These are phyloP conservation scores for Lentinula novae-zelandiae DNA, from an alignment of 1,284 basidiomycete genomes.

Conservation along the genomic window DNA sequence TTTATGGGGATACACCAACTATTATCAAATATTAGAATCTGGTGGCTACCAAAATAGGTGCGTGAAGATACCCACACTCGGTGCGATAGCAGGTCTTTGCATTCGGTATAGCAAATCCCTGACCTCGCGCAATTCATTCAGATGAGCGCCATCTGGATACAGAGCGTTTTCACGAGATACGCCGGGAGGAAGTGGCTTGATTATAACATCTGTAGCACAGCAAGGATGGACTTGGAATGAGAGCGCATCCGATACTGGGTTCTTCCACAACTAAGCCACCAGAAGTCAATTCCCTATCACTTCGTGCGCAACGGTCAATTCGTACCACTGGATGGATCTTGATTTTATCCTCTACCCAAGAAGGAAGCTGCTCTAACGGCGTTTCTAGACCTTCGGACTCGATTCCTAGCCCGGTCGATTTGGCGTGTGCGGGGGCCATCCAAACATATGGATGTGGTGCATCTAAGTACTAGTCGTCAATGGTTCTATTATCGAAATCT, in stretches of 20 bases:
- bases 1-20: conserved; percentile 64
- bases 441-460: conserved; percentile 80
- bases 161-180: conserved; percentile 46
- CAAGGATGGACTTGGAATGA: conserved; percentile 80
- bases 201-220: conserved; percentile 49
- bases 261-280: conserved; percentile 69
- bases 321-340: conserved; percentile 60
- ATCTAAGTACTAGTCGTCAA: conserved; percentile 14
- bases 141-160: conserved; percentile 71
- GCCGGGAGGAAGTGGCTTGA: conserved; percentile 59
- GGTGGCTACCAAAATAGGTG: not conserved
- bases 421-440: conserved; percentile 75
- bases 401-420: conserved; percentile 75
- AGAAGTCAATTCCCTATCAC: not conserved
- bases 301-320: conserved; percentile 6
- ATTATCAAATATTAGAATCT: not conserved
- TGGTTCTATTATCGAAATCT: too few relatives aligned
- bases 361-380: conserved; percentile 59
- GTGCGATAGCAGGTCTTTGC: conserved; percentile 79
- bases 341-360: conserved; percentile 68
- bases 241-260: conserved; percentile 69
- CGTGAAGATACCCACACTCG: conserved; percentile 37
- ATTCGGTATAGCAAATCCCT: conserved; percentile 74
- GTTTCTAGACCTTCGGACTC: conserved; percentile 74
- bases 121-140: conserved; percentile 68